Conservation (phyloP, 2,329 filamentous ascomycete species). For the Trichoderma atrobrunneum region DNA sequence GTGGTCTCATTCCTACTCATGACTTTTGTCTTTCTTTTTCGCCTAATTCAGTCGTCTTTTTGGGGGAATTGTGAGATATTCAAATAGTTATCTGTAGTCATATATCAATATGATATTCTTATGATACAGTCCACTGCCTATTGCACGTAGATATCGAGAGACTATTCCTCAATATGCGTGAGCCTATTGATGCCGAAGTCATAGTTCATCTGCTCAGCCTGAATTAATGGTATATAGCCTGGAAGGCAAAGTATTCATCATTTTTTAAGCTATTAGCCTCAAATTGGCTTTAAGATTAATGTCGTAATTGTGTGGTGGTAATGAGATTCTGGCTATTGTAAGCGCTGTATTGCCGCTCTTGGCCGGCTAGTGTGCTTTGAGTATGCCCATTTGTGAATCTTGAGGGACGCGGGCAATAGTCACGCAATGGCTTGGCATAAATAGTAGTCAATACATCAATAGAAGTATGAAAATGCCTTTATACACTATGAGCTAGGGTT, state of each 20-base stretch:
- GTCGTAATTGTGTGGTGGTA: background rate
- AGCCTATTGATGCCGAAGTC: background rate
- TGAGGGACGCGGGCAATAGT: background rate
- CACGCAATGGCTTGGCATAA: background rate
- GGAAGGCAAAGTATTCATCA: background rate
- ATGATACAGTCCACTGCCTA: too few relatives aligned
- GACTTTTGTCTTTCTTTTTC: background rate
- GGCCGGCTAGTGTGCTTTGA: background rate
- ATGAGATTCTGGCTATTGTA: background rate
- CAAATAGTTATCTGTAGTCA: background rate
- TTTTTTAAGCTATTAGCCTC: background rate
- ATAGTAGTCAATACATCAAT: background rate
- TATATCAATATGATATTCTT: background rate
- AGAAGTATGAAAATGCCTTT: background rate
- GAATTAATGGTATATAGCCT: background rate
- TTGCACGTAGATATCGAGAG: too few relatives aligned
- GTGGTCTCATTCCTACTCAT: background rate
- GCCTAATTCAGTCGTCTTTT: background rate
- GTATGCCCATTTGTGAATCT: background rate
- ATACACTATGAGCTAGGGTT: background rate
- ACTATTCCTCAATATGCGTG: background rate
- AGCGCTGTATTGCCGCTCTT: background rate
- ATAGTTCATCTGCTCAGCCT: background rate
- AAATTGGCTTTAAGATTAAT: background rate
- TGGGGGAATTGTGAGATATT: background rate